Evolutionary conservation across 2,329 filamentous ascomycete genomes (phyloP).

Genomic region (Myriosclerotinia curreyana): DNA sequence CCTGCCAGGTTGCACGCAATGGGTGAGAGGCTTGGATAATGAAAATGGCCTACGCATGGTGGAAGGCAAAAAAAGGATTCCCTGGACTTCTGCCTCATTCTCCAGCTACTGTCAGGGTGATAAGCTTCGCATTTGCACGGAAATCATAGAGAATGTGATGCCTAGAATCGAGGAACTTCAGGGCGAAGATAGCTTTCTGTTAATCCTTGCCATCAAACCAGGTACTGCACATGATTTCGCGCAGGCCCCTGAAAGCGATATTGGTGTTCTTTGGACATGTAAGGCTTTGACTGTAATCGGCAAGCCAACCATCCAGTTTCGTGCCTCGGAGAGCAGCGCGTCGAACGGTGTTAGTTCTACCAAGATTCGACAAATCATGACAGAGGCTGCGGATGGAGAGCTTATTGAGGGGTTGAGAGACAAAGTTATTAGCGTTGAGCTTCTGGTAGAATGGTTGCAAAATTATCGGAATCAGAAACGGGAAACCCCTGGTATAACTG

Average conservation of each 20-base stretch:
- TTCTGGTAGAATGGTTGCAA: neutral
- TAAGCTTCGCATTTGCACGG: neutral
- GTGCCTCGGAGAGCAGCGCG: neutral
- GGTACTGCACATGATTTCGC: neutral
- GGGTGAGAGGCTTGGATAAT: neutral
- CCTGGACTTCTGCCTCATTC: no score
- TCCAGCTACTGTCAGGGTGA: neutral
- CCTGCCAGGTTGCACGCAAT: neutral
- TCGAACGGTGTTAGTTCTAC: constrained; percentile 13
- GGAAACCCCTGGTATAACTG: neutral
- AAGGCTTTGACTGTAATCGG: neutral
- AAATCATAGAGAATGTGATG: neutral
- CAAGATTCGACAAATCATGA: constrained; percentile 8
- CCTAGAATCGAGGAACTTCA: neutral
- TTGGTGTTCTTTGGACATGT: neutral
- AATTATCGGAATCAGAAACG: neutral
- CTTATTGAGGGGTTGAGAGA: constrained; percentile 4
- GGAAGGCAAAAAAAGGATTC: no score
- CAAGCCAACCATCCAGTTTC: neutral
- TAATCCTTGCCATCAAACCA: neutral
- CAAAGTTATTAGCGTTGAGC: neutral
- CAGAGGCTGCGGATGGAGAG: neutral
- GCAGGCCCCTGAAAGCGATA: no score
- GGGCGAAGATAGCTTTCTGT: neutral
- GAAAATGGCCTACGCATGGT: neutral